Percentiles rank a stretch among this genome's conserved stretches.
These are phyloP conservation scores for Leptodontidium sp. DNA, from an alignment of 2,329 filamentous ascomycete genomes.

Conservation along the genomic window DNA sequence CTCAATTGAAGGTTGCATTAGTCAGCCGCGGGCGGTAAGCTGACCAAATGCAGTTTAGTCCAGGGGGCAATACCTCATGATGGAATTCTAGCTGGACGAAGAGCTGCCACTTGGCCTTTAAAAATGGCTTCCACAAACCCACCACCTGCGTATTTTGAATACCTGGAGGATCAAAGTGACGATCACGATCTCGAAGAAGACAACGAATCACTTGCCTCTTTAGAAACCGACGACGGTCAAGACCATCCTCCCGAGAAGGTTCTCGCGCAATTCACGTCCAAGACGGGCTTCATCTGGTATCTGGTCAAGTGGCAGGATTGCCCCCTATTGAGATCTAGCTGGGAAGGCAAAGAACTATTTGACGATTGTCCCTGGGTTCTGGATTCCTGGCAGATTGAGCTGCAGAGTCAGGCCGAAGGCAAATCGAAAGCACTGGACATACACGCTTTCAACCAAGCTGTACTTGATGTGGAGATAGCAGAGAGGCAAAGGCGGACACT, in stretches of 20 bases:
- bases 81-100: constrained; percentile 9
- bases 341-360: constrained; percentile 43
- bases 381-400: constrained; percentile 43
- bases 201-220: constrained; percentile 44
- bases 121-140: constrained; percentile 24
- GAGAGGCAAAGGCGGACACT: constrained; percentile 41
- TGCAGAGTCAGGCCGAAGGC: constrained; percentile 43
- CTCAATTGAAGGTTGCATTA: constrained; percentile 18
- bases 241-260: constrained; percentile 45
- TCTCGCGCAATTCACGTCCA: constrained; percentile 40
- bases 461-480: constrained; percentile 39
- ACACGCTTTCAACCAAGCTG: constrained; percentile 40
- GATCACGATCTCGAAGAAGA: constrained; percentile 38
- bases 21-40: constrained; percentile 23
- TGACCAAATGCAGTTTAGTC: not conserved
- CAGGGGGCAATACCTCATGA: constrained; percentile 6
- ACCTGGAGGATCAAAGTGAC: constrained; percentile 38
- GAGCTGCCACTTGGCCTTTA: constrained; percentile 28
- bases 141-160: constrained; percentile 23
- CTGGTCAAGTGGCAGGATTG: constrained; percentile 48
- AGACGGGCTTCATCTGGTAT: constrained; percentile 42
- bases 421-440: constrained; percentile 44
- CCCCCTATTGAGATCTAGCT: constrained; percentile 45
- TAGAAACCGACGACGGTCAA: constrained; percentile 45
- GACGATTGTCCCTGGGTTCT: constrained; percentile 38